Evolutionary conservation across 1,284 basidiomycete species (phyloP).

Genomic region (Puccinia coronata): DNA sequence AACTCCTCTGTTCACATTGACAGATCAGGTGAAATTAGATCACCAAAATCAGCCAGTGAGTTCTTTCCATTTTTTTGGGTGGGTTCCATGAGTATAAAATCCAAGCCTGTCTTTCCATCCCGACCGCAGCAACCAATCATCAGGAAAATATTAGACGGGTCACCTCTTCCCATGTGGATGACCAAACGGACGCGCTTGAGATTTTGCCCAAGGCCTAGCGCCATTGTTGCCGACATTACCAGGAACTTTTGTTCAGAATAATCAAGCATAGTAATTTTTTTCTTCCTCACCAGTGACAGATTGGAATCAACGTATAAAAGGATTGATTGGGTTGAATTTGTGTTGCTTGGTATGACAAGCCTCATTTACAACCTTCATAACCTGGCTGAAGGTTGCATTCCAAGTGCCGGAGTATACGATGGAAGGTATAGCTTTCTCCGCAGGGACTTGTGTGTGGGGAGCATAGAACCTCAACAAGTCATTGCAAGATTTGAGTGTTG

Average conservation of each 20-base stretch:
- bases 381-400: not conserved
- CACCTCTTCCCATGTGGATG: conserved; percentile 4
- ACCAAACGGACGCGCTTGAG: not conserved
- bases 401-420: not conserved
- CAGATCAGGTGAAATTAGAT: too few species aligned
- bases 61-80: not conserved
- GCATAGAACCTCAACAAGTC: not conserved
- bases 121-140: conserved; percentile 5
- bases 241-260: not conserved
- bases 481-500: not conserved
- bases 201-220: not conserved
- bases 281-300: not conserved
- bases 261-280: not conserved
- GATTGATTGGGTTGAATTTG: not conserved
- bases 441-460: not conserved
- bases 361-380: not conserved
- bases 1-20: too few species aligned
- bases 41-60: not conserved
- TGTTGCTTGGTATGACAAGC: not conserved
- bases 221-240: conserved; percentile 1
- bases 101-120: not conserved
- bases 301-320: not conserved
- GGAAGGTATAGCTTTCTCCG: not conserved
- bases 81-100: not conserved
- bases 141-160: not conserved